A percentile compares a stretch with the other conserved stretches of the same genome.
Conservation (phyloP, 352 stramenopile genomes). For the Phytophthora brassicae region DNA sequence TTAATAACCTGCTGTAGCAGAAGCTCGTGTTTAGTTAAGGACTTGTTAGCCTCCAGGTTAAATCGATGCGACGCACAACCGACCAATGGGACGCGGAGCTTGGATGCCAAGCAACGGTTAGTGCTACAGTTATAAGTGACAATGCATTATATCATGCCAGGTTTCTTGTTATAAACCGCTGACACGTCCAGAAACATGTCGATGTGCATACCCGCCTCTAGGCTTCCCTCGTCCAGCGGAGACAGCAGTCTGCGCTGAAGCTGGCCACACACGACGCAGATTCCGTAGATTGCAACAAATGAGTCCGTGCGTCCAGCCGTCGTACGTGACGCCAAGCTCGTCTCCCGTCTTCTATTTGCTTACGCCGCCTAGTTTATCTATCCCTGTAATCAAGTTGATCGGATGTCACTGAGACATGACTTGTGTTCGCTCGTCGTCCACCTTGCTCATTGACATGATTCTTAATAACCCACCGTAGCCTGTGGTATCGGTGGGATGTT, state of each 20-base stretch:
- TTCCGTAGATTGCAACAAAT: background rate
- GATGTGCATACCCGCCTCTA: slow-evolving; percentile 3
- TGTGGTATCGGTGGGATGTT: slow-evolving; percentile 1
- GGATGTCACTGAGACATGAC: slow-evolving; percentile 1
- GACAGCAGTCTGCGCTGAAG: background rate
- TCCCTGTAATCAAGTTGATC: background rate
- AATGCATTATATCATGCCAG: slow-evolving; percentile 3
- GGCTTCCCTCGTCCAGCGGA: slow-evolving; percentile 3
- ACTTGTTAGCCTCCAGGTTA: slow-evolving; percentile 5
- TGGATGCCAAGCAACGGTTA: slow-evolving; percentile 8
- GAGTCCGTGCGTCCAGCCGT: background rate
- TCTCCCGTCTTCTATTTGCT: background rate
- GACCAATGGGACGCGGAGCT: slow-evolving; percentile 15
- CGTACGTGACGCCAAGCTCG: slow-evolving; percentile 4
- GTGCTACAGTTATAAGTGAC: slow-evolving; percentile 21
- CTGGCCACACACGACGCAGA: background rate
- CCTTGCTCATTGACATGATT: slow-evolving; percentile 6
- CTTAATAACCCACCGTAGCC: slow-evolving; percentile 6
- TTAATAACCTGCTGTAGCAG: slow-evolving; percentile 6
- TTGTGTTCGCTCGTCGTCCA: background rate
- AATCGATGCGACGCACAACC: slow-evolving; percentile 15
- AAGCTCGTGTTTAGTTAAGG: slow-evolving; percentile 5
- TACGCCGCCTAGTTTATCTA: background rate
- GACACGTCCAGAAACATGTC: background rate
- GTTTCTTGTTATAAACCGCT: slow-evolving; percentile 10